Base-by-base conservation (phyloP, 1,139 yeast species). In the Blastobotrys indianensis region DNA sequence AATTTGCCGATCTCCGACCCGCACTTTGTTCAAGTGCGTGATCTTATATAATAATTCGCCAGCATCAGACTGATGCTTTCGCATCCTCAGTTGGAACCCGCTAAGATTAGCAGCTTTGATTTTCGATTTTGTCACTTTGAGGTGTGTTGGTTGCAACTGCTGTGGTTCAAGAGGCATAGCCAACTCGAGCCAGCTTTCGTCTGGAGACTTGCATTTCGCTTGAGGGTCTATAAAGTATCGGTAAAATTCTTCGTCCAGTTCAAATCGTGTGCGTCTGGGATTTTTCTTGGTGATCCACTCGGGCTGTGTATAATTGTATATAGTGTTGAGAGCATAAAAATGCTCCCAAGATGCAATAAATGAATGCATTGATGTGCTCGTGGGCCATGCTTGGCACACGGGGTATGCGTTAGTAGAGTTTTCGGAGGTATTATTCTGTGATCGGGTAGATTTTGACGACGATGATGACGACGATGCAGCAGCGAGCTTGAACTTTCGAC, bases 341-440 rank as follows among this genome's bases (percentile, higher is more conserved):
- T 52, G 50, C 12, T 55, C 52, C 68, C 68, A 65, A 4, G 70
- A 65, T 5, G 64, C 61, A 5, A 66, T 48, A 3, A 48, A 25
- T 3, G 70, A 65, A 36, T 43, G 50, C 23, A 51, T 33, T 17
- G 29, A 45, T 29, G 28, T 46, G 2, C 28, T 35, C 13, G 12
- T 43, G 30, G 25, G 23, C 48, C 51, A 55, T 32, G 44, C 48
- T 29, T 31, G 40, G 38, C 53, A 48, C 31, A 39, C 32, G n/a
- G 35, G 45, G 12, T 33, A 43, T 12, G 42, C 33, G 11, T 30
- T 16, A 34, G 29, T n/a, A 15, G 33, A 25, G 20, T 48, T 34
- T 50, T 48, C 42, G 46, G 44, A 10, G 41, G 37, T n/a, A n/a
- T n/a, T 15, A 23, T 11, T 25, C 31, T 32, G 41, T 32, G 29